Evolutionary conservation across 176 grass and related monocot species (phyloP), one percentile per base, ranked within the genome.

Genomic region (Raddia guianensis): DNA sequence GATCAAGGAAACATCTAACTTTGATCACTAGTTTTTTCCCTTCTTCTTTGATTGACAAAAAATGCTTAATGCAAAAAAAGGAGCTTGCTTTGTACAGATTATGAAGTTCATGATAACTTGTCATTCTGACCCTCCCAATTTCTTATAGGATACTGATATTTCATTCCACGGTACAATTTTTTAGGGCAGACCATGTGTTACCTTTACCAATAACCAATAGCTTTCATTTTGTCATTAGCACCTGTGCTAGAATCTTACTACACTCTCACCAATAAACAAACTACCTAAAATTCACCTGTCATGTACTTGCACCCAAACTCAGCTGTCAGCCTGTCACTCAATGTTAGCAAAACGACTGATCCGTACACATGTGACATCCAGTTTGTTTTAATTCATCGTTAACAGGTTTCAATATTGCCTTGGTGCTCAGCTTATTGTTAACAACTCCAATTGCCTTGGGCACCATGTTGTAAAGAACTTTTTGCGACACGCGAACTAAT

Each of bases 261-360:
- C n/a, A 49, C 62, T 21, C 40, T 20, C 1, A 34, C 43, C 7
- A 44, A 52, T 49, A 40, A 6, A 76, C 33, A 76, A 47, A 61
- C 13, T 70, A 51, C 0, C 46, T 3, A 12, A 27, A n/a, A 60
- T 50, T 51, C 10, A 70, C 8, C 5, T 18, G 33, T 61, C 11
- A 47, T 69, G 64, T 13, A 54, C 45, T 68, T 70, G 27, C 7
- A 7, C 20, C 64, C 64, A 76, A 63, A 0, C 46, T 35, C 34
- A 47, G 53, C 71, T 54, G 55, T 70, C 65, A 42, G 44, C 19
- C 64, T 45, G 37, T 70, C 11, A 4, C 55, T 64, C 56, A 87
- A 70, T 57, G 20, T 12, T 14, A 70, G 32, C 18, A 72, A 62
- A 82, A 82, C n/a, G 79, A 71, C 85, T 52, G 47, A 20, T 20